Evolutionary conservation across 108 stramenopile species (phyloP), one percentile per base, ranked within the genome.

Genomic region (Pseudonitzschia multiseries): DNA sequence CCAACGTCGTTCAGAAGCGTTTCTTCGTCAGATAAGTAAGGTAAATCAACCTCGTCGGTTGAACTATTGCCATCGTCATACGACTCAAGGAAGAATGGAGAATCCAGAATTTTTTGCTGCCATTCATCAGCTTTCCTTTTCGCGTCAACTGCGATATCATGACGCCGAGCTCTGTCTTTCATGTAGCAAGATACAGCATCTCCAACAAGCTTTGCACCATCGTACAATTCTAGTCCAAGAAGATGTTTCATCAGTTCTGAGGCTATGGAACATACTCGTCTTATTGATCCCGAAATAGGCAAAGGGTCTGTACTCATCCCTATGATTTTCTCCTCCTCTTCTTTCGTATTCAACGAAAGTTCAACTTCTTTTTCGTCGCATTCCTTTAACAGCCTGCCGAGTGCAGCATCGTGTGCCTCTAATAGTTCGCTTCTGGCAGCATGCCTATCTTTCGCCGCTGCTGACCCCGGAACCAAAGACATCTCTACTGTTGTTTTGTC

Each of bases 191-290:
- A 76, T 21, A 92, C 88, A 28, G 85, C 71, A 66, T 88, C 85
- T 27, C 84, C 86, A 0, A 81, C 93, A 44, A 94, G 80, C 41
- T 76, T 46, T 8, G 87, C 86, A 10, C 88, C 84, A 36, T 81
- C 70, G 63, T 82, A 90, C 9, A 84, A 60, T 50, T 85, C 72
- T 13, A 84, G 72, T 28, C 76, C 82, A 52, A 88, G 75, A 22
- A 84, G 81, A 66, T 88, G 91, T 31, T 82, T 90, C 68, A 90
- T 81, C 1, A 94, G 81, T 51, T 86, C 68, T 12, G 69, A 77
- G 18, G 91, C 88, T 59, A 94, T 94, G 21, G 79, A 69, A 72
- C 77, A 88, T 0, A 91, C 89, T 65, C 83, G 79, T 46, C 84
- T 59, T 59, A 83, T 89, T 6, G 93, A 92, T 6, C 85, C 88